Percentiles rank a stretch among this genome's conserved stretches.
phyloP scores from a whole-genome alignment of 2,329 filamentous ascomycete species.

The Alternaria brassicae region DNA sequence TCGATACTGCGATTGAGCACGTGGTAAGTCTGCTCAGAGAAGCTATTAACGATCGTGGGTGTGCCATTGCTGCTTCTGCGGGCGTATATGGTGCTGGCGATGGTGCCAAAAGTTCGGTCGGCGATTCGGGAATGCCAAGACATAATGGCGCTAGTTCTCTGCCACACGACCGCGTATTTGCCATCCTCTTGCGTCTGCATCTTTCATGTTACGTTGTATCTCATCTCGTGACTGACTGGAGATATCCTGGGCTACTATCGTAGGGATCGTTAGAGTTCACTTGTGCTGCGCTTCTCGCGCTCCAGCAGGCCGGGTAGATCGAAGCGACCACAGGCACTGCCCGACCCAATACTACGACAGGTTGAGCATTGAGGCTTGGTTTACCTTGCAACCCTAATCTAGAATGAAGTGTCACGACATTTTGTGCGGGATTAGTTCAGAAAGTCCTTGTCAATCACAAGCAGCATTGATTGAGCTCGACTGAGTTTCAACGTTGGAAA shows the following conservation, averaged over 20 bases:
- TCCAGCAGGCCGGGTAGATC: neutral
- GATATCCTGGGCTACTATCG: neutral
- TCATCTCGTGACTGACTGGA: neutral
- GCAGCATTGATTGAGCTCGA: neutral
- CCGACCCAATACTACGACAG: neutral
- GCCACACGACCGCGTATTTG: neutral
- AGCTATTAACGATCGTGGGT: conserved; percentile 43
- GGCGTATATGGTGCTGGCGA: conserved; percentile 11
- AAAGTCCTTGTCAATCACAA: neutral
- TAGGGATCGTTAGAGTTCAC: neutral
- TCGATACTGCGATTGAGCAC: conserved; percentile 27
- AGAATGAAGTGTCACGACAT: neutral
- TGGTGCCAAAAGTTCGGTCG: conserved; percentile 35
- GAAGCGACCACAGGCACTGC: neutral
- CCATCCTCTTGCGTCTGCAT: neutral
- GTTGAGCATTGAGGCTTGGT: neutral
- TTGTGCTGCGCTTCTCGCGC: neutral
- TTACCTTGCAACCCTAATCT: neutral
- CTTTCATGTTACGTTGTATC: neutral
- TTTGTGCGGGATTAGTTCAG: neutral
- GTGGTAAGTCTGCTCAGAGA: conserved; percentile 42
- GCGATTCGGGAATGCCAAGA: conserved; percentile 37
- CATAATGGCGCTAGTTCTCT: neutral
- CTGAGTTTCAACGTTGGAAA: neutral
- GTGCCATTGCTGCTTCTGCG: conserved; percentile 40